These are phyloP conservation scores for Russula foetens DNA, from an alignment of 768 basidiomycete genomes.

Conservation along the genomic window DNA sequence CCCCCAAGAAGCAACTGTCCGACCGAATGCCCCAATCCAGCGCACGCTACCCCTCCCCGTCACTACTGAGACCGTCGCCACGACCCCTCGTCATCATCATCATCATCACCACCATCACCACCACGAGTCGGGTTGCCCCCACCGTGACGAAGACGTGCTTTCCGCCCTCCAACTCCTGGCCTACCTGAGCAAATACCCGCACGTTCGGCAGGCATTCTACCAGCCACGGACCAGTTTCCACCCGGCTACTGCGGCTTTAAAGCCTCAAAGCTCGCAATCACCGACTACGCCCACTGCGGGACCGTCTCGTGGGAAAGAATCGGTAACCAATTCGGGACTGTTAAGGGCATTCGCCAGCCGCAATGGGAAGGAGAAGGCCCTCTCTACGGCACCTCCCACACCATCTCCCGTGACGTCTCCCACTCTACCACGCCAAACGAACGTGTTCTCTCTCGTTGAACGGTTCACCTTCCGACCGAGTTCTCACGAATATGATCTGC, in stretches of 20 bases:
- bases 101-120: conserved; percentile 31
- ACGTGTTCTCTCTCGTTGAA: conserved; percentile 95
- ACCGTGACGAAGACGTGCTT: conserved; percentile 91
- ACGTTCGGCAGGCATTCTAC: conserved; percentile 94
- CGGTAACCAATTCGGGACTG: conserved; percentile 22
- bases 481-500: conserved; percentile 65
- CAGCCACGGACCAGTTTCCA: conserved; percentile 79
- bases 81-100: conserved; percentile 26
- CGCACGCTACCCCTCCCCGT: conserved; percentile 17
- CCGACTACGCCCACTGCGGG: conserved; percentile 15
- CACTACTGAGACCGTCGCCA: conserved; percentile 10
- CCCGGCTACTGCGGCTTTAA: conserved; percentile 47
- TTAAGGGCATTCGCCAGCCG: conserved; percentile 41
- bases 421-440: conserved; percentile 48
- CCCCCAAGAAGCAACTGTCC: conserved; percentile 15
- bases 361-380: conserved; percentile 41
- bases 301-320: conserved; percentile 12
- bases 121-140: conserved; percentile 46
- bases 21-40: conserved; percentile 16
- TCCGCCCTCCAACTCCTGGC: conserved; percentile 88
- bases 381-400: conserved; percentile 19
- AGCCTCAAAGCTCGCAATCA: conserved; percentile 16
- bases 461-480: conserved; percentile 93
- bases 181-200: conserved; percentile 96
- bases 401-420: conserved; percentile 23